Percentiles rank a stretch among this genome's conserved stretches.
Evolutionary conservation across 805 yeast genomes (phyloP).

Genomic region (Saturnispora gosingensis): DNA sequence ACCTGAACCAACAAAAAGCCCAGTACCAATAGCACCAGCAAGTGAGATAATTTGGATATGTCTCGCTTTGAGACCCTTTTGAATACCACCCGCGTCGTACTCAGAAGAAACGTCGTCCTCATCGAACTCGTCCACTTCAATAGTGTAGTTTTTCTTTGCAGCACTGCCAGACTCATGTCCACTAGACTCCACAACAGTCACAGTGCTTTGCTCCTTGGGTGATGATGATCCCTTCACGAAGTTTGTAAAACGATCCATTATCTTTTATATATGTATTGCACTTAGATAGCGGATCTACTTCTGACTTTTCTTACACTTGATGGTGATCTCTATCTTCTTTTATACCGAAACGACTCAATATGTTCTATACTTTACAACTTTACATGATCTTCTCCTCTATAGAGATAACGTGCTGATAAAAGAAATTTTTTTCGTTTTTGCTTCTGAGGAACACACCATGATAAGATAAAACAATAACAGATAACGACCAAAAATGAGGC

Average conservation of each 20-base stretch:
- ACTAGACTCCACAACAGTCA: not conserved
- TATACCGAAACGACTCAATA: not conserved
- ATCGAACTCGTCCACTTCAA: slow-evolving; percentile 6
- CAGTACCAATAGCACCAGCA: slow-evolving; percentile 68
- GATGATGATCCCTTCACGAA: slow-evolving; percentile 1
- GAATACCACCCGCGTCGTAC: slow-evolving; percentile 14
- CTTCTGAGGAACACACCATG: not conserved
- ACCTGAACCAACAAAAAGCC: slow-evolving; percentile 45
- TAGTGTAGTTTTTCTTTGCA: slow-evolving; percentile 2
- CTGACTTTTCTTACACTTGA: too few species aligned
- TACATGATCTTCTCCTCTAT: not conserved
- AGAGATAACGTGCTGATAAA: not conserved
- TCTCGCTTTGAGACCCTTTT: slow-evolving; percentile 37
- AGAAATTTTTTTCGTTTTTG: not conserved
- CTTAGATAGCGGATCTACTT: too few species aligned
- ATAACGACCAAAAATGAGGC: not conserved
- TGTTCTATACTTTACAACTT: too few species aligned
- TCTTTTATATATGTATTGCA: not conserved
- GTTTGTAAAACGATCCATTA: not conserved
- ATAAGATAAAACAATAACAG: not conserved
- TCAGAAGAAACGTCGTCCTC: not conserved
- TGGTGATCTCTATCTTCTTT: too few species aligned
- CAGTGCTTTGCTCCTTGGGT: not conserved
- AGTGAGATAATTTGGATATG: slow-evolving; percentile 58
- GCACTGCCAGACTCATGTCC: not conserved